Evolutionary conservation across 164 flowering plant species (phyloP).

Genomic region (Vitis cinerea): DNA sequence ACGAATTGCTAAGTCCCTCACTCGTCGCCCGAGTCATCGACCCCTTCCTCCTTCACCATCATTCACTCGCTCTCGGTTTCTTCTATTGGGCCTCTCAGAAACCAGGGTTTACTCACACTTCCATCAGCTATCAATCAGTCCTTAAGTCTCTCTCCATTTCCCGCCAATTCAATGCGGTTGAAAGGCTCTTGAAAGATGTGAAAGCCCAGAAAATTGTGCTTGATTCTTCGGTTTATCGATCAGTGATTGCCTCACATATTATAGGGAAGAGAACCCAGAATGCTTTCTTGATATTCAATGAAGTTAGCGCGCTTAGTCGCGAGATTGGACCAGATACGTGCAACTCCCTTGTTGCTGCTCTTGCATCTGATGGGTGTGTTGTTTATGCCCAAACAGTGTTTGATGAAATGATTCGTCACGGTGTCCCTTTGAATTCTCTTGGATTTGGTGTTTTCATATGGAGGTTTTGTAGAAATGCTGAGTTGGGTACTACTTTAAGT

Average conservation of each 20-base stretch:
- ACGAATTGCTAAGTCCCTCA: constrained; percentile 53
- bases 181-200: constrained; percentile 37
- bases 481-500: constrained; percentile 32
- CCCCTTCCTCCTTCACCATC: constrained; percentile 63
- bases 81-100: constrained; percentile 87
- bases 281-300: constrained; percentile 47
- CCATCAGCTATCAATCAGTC: constrained; percentile 56
- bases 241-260: constrained; percentile 37
- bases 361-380: constrained; percentile 57
- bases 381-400: constrained; percentile 48
- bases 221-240: constrained; percentile 40
- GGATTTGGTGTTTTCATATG: constrained; percentile 86
- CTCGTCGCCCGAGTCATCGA: constrained; percentile 77
- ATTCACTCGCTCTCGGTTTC: constrained; percentile 72
- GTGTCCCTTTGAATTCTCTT: constrained; percentile 45
- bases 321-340: constrained; percentile 42
- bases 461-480: constrained; percentile 41
- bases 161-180: constrained; percentile 52
- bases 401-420: constrained; percentile 51
- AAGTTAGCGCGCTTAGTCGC: constrained; percentile 17
- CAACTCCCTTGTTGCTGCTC: constrained; percentile 70
- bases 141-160: constrained; percentile 65
- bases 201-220: constrained; percentile 38
- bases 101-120: constrained; percentile 60
- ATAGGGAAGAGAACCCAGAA: constrained; percentile 37